A percentile compares a stretch with the other conserved stretches of the same genome.
These are phyloP conservation scores for Entomophthora muscae DNA, from an alignment of 371 early-diverging fungal species.

Conservation along the genomic window DNA sequence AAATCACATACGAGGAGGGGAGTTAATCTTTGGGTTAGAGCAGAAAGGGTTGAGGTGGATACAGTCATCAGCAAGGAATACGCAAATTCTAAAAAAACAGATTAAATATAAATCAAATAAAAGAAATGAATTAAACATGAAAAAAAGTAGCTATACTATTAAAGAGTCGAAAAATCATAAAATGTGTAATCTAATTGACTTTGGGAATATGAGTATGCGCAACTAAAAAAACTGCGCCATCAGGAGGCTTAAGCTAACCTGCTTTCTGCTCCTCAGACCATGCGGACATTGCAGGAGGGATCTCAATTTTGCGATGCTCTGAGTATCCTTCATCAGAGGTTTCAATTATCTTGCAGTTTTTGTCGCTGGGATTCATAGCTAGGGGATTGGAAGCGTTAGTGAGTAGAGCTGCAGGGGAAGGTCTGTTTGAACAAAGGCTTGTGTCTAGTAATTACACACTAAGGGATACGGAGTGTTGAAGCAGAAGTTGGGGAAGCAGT, in stretches of 20 bases:
- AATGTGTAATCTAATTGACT: background rate
- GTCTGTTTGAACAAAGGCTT: too few relatives aligned
- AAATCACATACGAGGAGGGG: conserved; percentile 44
- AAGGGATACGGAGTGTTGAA: too few relatives aligned
- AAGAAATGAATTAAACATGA: background rate
- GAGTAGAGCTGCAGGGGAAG: too few relatives aligned
- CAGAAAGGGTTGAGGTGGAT: conserved; percentile 27
- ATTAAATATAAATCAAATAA: background rate
- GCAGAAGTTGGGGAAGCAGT: too few relatives aligned
- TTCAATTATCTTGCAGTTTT: background rate
- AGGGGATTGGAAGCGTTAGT: too few relatives aligned
- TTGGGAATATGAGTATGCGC: too few relatives aligned
- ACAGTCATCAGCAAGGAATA: conserved; percentile 40
- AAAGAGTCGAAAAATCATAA: too few relatives aligned
- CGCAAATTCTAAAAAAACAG: conserved; percentile 32
- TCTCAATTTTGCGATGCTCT: conserved; percentile 22
- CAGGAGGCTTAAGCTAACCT: too few relatives aligned
- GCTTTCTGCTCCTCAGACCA: conserved; percentile 46
- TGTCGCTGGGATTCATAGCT: too few relatives aligned
- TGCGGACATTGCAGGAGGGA: conserved; percentile 22
- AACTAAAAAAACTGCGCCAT: too few relatives aligned
- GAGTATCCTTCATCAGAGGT: conserved; percentile 6
- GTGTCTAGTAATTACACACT: too few relatives aligned
- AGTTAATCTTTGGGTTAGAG: conserved; percentile 29
- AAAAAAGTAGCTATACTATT: too few relatives aligned